Conservation (phyloP, 2,329 filamentous ascomycete genomes). For the Cytospora paraplurivora region DNA sequence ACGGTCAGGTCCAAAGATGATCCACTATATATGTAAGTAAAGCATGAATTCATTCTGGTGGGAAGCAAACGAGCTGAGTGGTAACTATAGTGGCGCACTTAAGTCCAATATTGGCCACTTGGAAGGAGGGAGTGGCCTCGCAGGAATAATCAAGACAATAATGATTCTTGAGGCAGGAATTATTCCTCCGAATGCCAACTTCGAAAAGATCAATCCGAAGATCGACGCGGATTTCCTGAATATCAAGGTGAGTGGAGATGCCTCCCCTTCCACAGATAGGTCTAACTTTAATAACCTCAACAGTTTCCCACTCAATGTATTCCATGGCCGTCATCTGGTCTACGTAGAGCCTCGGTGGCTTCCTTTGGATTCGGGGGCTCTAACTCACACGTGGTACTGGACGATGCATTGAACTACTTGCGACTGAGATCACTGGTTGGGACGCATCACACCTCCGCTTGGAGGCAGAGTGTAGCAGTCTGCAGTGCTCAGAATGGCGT, state of each 20-base stretch:
- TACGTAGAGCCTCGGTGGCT: constrained; percentile 25
- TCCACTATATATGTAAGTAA: constrained; percentile 26
- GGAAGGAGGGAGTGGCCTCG: constrained; percentile 22
- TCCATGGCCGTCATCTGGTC: constrained; percentile 9
- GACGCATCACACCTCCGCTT: too few relatives aligned
- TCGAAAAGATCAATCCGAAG: constrained; percentile 29
- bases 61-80: too few relatives aligned
- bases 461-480: too few relatives aligned
- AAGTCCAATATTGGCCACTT: constrained; percentile 36
- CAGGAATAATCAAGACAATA: constrained; percentile 24
- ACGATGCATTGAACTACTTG: constrained; percentile 23
- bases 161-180: constrained; percentile 23
- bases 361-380: constrained; percentile 49
- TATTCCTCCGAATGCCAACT: constrained; percentile 36
- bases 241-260: constrained; percentile 27
- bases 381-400: constrained; percentile 47
- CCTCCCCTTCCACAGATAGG: constrained; percentile 25
- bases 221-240: not conserved
- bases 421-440: too few relatives aligned
- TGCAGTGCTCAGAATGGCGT: too few relatives aligned
- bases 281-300: too few relatives aligned
- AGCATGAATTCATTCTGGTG: too few relatives aligned
- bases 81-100: constrained; percentile 16
- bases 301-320: too few relatives aligned
- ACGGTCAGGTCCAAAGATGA: not conserved